phyloP scores from a whole-genome alignment of 192 early-diverging fungal species.

The Umbelopsis sp. region DNA sequence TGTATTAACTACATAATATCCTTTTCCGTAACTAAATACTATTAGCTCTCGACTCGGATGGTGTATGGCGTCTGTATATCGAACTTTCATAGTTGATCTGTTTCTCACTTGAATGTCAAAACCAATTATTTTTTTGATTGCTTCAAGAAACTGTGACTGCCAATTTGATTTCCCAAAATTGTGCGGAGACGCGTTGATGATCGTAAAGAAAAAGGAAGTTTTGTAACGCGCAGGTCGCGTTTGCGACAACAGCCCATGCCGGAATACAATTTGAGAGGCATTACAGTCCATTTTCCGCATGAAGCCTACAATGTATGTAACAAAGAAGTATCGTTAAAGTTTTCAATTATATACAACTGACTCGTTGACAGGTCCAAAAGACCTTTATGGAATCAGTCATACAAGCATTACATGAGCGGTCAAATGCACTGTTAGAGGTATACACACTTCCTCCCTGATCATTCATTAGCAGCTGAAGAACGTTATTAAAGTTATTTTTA shows the following conservation, averaged over 20 bases:
- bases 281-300: slow-evolving; percentile 66
- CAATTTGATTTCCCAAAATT: too few relatives aligned
- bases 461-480: background rate
- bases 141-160: too few relatives aligned
- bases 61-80: slow-evolving; percentile 48
- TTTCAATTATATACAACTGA: background rate
- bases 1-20: slow-evolving; percentile 52
- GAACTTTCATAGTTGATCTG: slow-evolving; percentile 14
- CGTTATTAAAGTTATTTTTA: background rate
- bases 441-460: too few relatives aligned
- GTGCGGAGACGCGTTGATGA: too few relatives aligned
- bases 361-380: slow-evolving; percentile 43
- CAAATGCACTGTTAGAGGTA: slow-evolving; percentile 8
- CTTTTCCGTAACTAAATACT: slow-evolving; percentile 50
- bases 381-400: slow-evolving; percentile 69
- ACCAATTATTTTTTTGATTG: too few relatives aligned
- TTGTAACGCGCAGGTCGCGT: background rate
- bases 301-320: slow-evolving; percentile 53
- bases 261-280: slow-evolving; percentile 45
- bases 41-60: slow-evolving; percentile 47
- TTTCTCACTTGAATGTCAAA: too few relatives aligned
- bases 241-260: slow-evolving; percentile 7
- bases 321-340: background rate
- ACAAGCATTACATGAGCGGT: slow-evolving; percentile 42
- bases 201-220: background rate